A percentile compares a stretch with the other conserved stretches of the same genome.
phyloP scores from a whole-genome alignment of 2,329 filamentous ascomycete genomes.

The Tolypocladium album region DNA sequence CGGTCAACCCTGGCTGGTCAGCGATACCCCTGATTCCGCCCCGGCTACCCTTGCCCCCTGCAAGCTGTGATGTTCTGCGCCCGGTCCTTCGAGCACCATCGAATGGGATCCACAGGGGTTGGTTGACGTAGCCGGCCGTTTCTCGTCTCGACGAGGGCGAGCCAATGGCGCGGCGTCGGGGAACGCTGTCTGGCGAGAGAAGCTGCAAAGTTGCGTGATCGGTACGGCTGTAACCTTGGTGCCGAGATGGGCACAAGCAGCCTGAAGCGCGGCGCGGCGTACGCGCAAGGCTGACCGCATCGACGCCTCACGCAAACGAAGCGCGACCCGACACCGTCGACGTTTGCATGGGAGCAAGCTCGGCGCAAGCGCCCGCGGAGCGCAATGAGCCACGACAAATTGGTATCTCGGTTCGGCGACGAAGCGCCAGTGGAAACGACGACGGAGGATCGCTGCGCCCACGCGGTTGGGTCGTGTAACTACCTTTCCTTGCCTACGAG shows the following conservation, averaged over 20 bases:
- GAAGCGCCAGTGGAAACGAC: background rate
- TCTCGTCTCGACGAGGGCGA: background rate
- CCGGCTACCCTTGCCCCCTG: background rate
- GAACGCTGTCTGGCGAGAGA: background rate
- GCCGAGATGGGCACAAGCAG: background rate
- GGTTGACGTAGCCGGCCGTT: background rate
- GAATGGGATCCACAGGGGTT: background rate
- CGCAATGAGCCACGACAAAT: background rate
- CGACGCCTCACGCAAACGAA: background rate
- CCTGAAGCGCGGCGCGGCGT: background rate
- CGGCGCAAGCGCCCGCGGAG: background rate
- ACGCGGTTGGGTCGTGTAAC: background rate
- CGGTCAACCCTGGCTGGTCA: constrained; percentile 2
- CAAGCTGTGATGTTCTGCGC: background rate
- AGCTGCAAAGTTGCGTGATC: background rate
- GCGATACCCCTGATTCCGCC: constrained; percentile 2
- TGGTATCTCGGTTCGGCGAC: background rate
- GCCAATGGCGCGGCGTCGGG: background rate
- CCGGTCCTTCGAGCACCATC: background rate
- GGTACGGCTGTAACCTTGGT: background rate
- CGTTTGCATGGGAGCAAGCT: background rate
- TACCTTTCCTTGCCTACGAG: no score
- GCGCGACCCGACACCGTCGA: background rate
- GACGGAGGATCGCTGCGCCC: background rate
- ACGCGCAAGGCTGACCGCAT: background rate